These are phyloP conservation scores for Hemisphaericaspora xylofermentans DNA, from an alignment of 1,139 yeast genomes.

Conservation along the genomic window DNA sequence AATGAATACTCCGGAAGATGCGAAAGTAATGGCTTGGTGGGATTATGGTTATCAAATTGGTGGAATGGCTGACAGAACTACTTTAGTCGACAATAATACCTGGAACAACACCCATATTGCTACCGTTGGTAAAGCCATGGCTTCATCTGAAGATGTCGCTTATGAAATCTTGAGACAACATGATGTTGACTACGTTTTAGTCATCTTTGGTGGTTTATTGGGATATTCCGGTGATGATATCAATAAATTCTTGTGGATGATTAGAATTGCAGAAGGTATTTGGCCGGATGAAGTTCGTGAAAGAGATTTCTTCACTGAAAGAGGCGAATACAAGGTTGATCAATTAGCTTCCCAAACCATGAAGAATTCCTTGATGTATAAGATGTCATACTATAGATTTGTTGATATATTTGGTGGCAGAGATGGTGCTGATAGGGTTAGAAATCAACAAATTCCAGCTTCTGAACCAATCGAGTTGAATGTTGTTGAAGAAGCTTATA, in stretches of 20 bases:
- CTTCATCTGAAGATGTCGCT: conserved; percentile 82
- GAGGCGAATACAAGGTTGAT: conserved; percentile 89
- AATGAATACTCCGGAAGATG: conserved; percentile 95
- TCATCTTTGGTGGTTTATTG: conserved; percentile 90
- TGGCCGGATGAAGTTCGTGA: conserved; percentile 98
- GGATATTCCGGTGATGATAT: conserved; percentile 97
- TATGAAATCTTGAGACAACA: conserved; percentile 85
- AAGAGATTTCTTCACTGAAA: conserved; percentile 75
- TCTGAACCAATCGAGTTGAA: conserved; percentile 60
- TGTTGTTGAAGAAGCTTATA: conserved; percentile 89
- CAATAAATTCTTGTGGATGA: conserved; percentile 98
- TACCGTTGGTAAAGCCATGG: conserved; percentile 99
- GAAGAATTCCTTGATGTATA: conserved; percentile 90
- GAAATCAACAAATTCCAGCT: conserved; percentile 72
- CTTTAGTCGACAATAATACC: conserved; percentile 96
- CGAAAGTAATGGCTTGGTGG: conserved; percentile 99
- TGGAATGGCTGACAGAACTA: conserved; percentile 99
- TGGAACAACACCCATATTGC: conserved; percentile 99
- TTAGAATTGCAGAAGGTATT: conserved; percentile 96
- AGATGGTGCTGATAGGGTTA: conserved; percentile 80
- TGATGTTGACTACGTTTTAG: conserved; percentile 92
- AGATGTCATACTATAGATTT: conserved; percentile 89
- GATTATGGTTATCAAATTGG: conserved; percentile 99
- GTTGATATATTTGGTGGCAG: conserved; percentile 69
- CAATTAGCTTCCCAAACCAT: conserved; percentile 76